Conservation (phyloP, 768 basidiomycete species). For the Rhodosporidiobolus sp. region DNA sequence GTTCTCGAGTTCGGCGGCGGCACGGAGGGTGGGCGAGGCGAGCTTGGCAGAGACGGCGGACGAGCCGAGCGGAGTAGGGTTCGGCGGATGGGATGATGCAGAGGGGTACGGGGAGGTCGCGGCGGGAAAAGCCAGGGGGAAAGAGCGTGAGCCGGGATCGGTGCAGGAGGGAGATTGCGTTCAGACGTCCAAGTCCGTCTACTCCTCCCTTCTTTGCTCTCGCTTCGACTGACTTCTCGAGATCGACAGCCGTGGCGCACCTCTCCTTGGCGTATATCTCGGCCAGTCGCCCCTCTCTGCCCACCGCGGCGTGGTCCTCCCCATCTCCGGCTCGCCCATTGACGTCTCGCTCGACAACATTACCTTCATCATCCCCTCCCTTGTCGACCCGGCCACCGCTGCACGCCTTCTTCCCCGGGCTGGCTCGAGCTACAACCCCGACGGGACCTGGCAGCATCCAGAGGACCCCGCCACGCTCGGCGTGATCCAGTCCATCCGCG, state of each 20-base stretch:
- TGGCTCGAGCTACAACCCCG: too few relatives aligned
- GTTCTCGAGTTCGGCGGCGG: neutral
- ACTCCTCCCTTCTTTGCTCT: neutral
- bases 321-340: neutral
- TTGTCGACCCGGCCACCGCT: neutral
- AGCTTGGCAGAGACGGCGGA: neutral
- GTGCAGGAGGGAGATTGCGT: slow-evolving; percentile 18
- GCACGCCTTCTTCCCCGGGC: neutral
- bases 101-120: neutral
- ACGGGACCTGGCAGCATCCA: neutral
- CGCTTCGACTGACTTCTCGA: rapidly evolving
- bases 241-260: neutral
- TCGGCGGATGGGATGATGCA: slow-evolving; percentile 10
- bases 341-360: slow-evolving; percentile 23
- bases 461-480: neutral
- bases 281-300: neutral
- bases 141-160: neutral
- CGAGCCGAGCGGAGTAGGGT: neutral
- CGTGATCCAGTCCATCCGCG: slow-evolving; percentile 12
- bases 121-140: neutral
- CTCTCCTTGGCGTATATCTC: slow-evolving; percentile 13
- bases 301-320: slow-evolving; percentile 9
- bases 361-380: slow-evolving; percentile 10
- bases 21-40: neutral
- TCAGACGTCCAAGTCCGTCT: slow-evolving; percentile 14